Conservation (phyloP, 75 land plant species). For the Pinus taeda region DNA sequence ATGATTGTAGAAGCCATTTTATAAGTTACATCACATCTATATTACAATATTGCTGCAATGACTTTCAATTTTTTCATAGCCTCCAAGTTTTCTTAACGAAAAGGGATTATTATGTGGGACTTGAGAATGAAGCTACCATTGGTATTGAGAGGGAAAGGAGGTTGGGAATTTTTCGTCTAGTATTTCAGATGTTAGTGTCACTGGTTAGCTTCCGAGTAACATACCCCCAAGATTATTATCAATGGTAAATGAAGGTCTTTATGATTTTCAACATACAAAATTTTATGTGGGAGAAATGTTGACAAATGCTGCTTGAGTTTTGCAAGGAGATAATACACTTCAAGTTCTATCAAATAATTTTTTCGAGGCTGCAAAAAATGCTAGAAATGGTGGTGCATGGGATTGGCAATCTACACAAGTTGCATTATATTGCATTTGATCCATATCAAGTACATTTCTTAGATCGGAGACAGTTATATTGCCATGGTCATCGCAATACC, state of each 20-base stretch:
- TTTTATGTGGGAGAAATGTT: slow-evolving; percentile 41
- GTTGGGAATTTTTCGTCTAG: no score
- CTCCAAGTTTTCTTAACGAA: no score
- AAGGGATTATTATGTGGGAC: slow-evolving; percentile 45
- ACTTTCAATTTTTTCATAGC: slow-evolving; percentile 97
- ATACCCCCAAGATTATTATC: slow-evolving; percentile 75
- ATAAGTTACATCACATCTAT: slow-evolving; percentile 93
- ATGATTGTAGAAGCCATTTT: slow-evolving; percentile 81
- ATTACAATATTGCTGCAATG: slow-evolving; percentile 90
- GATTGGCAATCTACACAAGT: no score
- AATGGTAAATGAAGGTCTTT: slow-evolving; percentile 65
- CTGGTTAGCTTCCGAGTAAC: slow-evolving; percentile 77
- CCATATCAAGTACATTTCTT: no score
- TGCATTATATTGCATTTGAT: no score
- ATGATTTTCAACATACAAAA: slow-evolving; percentile 82
- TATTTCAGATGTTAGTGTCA: slow-evolving; percentile 82
- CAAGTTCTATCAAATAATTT: no score
- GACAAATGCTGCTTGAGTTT: no score
- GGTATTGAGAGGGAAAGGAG: slow-evolving; percentile 75
- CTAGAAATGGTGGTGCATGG: no score
- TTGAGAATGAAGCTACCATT: slow-evolving; percentile 52
- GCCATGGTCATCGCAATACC: no score
- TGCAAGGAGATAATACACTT: no score
- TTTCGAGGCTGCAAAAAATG: no score
- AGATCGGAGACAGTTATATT: no score